These are phyloP conservation scores for Rhodofomes roseus DNA, from an alignment of 1,284 basidiomycete species.

Conservation along the genomic window DNA sequence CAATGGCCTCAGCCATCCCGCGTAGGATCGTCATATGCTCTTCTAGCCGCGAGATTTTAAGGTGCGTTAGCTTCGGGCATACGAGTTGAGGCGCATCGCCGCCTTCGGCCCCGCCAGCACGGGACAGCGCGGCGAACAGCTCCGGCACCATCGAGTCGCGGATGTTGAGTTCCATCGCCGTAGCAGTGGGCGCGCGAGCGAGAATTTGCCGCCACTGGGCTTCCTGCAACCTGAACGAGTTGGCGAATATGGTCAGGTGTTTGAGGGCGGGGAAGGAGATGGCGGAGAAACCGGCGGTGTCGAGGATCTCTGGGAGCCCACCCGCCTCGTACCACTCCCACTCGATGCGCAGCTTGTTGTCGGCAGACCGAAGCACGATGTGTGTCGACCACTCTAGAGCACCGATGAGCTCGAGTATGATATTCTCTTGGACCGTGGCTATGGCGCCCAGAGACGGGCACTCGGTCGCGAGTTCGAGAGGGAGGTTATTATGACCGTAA, in stretches of 20 bases:
- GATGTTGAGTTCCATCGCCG: conserved; percentile 1
- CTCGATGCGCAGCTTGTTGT: not conserved
- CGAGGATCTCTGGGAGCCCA: not conserved
- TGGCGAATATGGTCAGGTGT: conserved; percentile 1
- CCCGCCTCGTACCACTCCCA: conserved; percentile 6
- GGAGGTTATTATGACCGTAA: not conserved
- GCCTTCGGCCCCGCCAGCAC: not conserved
- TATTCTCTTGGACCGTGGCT: not conserved
- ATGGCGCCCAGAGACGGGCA: conserved; percentile 5
- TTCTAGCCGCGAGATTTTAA: not conserved
- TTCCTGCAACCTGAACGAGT: not conserved
- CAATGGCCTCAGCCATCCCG: not conserved
- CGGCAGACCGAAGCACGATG: not conserved
- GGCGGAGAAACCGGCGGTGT: conserved; percentile 1
- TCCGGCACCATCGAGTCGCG: conserved; percentile 2
- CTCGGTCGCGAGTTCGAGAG: not conserved
- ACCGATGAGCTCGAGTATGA: not conserved
- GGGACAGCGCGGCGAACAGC: conserved; percentile 1
- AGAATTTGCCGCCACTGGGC: conserved; percentile 3
- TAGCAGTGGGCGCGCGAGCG: not conserved
- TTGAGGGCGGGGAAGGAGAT: conserved; percentile 1
- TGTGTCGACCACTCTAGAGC: not conserved
- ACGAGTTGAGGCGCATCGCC: not conserved
- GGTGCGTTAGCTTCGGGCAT: conserved; percentile 1
- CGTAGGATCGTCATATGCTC: not conserved